A percentile compares a stretch with the other conserved stretches of the same genome.
phyloP scores from a whole-genome alignment of 2,329 filamentous ascomycete species.

The Penicillium nordicum region DNA sequence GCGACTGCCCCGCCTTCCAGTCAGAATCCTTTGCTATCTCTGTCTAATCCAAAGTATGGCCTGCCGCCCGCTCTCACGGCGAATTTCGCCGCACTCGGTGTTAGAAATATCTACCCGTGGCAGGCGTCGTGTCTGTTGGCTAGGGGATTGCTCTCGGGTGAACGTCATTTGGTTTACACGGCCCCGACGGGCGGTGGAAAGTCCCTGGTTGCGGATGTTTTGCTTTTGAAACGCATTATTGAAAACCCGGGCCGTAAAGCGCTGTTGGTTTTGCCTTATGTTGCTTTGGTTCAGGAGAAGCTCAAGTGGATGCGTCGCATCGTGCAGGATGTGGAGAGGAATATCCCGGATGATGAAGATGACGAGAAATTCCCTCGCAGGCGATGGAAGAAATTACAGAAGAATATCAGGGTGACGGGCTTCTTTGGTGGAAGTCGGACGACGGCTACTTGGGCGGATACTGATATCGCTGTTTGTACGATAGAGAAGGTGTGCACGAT shows the following conservation, averaged over 20 bases:
- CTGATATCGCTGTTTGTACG: slow-evolving; percentile 75
- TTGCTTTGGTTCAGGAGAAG: slow-evolving; percentile 77
- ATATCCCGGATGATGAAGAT: slow-evolving; percentile 33
- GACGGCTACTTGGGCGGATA: slow-evolving; percentile 65
- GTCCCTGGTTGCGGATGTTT: slow-evolving; percentile 67
- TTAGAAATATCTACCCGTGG: slow-evolving; percentile 73
- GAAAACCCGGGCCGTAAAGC: slow-evolving; percentile 63
- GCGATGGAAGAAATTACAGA: slow-evolving; percentile 55
- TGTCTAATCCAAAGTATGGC: slow-evolving; percentile 62
- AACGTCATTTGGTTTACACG: slow-evolving; percentile 72
- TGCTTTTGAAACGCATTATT: slow-evolving; percentile 71
- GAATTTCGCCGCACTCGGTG: slow-evolving; percentile 66
- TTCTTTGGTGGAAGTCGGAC: slow-evolving; percentile 73
- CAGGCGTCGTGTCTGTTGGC: slow-evolving; percentile 70
- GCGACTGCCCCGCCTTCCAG: slow-evolving; percentile 35
- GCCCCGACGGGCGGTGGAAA: slow-evolving; percentile 77
- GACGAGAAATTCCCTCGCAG: slow-evolving; percentile 44
- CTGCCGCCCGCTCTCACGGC: slow-evolving; percentile 58
- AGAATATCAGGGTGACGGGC: slow-evolving; percentile 62
- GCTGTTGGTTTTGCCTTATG: slow-evolving; percentile 70
- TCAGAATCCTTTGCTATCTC: slow-evolving; percentile 51
- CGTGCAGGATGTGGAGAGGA: slow-evolving; percentile 56
- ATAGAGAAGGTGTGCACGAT: slow-evolving; percentile 63
- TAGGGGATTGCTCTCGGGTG: slow-evolving; percentile 62
- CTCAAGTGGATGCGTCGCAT: slow-evolving; percentile 68